A percentile compares a stretch with the other conserved stretches of the same genome.
These are phyloP conservation scores for Eucalyptus shirleyi DNA, from an alignment of 345 rosid genomes.

Conservation along the genomic window DNA sequence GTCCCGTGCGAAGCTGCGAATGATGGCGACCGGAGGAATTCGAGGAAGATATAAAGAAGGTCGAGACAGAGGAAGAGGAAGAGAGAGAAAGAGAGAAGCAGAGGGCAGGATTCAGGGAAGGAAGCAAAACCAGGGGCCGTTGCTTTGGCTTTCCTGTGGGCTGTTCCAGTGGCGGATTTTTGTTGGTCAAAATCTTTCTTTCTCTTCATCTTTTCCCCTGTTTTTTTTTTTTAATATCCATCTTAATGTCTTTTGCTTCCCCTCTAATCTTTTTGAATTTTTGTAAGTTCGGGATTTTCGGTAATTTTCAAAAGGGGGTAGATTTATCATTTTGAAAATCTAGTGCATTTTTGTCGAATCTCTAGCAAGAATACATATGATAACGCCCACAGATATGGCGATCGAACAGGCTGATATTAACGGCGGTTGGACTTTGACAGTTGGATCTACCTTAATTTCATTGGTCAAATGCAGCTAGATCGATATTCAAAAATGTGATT, in stretches of 20 bases:
- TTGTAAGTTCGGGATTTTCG: neutral
- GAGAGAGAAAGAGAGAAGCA: neutral
- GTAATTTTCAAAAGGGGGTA: neutral
- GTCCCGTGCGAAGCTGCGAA: neutral
- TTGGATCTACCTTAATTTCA: accelerated
- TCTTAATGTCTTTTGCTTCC: neutral
- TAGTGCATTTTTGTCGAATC: neutral
- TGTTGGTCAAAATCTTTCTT: neutral
- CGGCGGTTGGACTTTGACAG: accelerated
- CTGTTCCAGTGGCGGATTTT: slow-evolving; percentile 31
- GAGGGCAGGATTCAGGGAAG: slow-evolving; percentile 2
- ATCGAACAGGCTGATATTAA: accelerated
- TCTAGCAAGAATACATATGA: accelerated
- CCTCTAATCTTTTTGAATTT: neutral
- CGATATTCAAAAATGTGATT: neutral
- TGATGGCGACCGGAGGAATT: neutral
- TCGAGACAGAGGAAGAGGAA: neutral
- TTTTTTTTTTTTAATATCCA: too few relatives aligned
- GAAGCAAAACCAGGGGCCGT: slow-evolving; percentile 79
- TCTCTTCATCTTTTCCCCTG: neutral
- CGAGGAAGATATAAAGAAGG: neutral
- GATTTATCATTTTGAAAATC: neutral
- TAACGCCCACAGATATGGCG: neutral
- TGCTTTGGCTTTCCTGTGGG: slow-evolving; percentile 33
- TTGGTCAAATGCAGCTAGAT: accelerated